Evolutionary conservation across 2,329 filamentous ascomycete species (phyloP), one percentile per base, ranked within the genome.

Genomic region (Sclerotinia minor): DNA sequence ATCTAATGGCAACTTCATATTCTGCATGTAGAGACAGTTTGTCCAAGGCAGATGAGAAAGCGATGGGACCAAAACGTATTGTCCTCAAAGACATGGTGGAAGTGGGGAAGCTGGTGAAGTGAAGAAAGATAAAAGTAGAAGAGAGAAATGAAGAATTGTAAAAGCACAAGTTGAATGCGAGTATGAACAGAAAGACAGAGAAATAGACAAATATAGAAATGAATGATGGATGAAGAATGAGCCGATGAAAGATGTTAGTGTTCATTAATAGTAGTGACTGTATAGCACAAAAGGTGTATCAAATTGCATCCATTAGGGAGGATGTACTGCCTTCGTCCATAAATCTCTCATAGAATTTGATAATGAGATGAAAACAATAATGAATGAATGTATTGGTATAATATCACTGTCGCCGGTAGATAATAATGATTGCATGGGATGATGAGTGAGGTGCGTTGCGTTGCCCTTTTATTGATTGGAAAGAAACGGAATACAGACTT

Each of bases 71-170:
- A 21, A 74, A 65, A 4, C 63, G 49, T 24, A 75, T 45, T 13
- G n/a, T 38, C 52, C 55, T 72, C 15, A 35, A 45, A 63, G 69
- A 52, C 73, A 75, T 75, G 38, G n/a, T 26, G 35, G 50, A 24
- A 15, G 45, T 8, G 44, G n/a, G 6, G 1, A 24, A 32, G 0
- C 21, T 49, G 26, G 13, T 50, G 8, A 41, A 38, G 21, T 0
- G n/a, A n/a, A n/a, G n/a, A n/a, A n/a, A n/a, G 4, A 55, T 35
- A 35, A 11, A 19, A 55, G 5, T 5, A 15, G 5, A 17, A 24
- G 26, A 21, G 19, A 38, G 29, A 7, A 17, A n/a, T 7, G 1
- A n/a, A 21, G 19, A n/a, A 13, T 1, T 13, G 32, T 15, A 15
- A 55, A 32, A 38, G 15, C 13, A n/a, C 11, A 1, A 55, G 13